These are phyloP conservation scores for Neocucurbitaria cava DNA, from an alignment of 2,329 filamentous ascomycete species.

Conservation along the genomic window DNA sequence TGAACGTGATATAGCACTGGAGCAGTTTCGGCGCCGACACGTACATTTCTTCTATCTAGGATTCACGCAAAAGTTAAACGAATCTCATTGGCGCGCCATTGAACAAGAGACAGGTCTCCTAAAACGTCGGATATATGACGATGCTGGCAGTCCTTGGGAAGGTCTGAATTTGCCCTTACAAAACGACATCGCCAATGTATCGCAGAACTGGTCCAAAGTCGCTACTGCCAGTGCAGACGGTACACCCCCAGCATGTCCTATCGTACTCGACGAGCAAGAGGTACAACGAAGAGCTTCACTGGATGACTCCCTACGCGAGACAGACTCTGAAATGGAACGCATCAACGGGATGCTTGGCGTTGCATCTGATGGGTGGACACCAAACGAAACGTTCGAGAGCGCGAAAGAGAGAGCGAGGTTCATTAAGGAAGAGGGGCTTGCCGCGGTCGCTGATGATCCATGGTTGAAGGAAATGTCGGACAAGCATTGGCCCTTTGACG, in stretches of 20 bases:
- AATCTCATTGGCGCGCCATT: conserved; percentile 34
- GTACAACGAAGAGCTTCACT: conserved; percentile 15
- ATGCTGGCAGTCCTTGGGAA: conserved; percentile 38
- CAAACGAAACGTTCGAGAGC: conserved; percentile 24
- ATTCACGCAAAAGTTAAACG: conserved; percentile 30
- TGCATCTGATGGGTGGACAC: conserved; percentile 36
- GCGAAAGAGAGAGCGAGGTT: conserved; percentile 16
- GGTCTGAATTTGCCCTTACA: conserved; percentile 36
- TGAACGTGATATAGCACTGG: conserved; percentile 22
- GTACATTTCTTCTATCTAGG: conserved; percentile 43
- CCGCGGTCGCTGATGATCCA: conserved; percentile 21
- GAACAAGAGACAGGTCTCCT: conserved; percentile 24
- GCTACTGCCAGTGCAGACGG: conserved; percentile 4
- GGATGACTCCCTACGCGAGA: conserved; percentile 10
- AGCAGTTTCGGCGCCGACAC: conserved; percentile 35
- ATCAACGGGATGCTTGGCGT: conserved; percentile 10
- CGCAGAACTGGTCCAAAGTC: conserved; percentile 28
- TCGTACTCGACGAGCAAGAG: conserved; percentile 23
- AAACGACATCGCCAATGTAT: conserved; percentile 27
- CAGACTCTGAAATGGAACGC: neutral
- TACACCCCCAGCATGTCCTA: conserved; percentile 18
- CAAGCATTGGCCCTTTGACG: conserved; percentile 35
- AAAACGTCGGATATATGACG: conserved; percentile 26
- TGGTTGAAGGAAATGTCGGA: conserved; percentile 27
- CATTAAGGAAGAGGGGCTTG: conserved; percentile 24